These are phyloP conservation scores for Pichia sp. DNA, from an alignment of 1,139 yeast genomes.

Conservation along the genomic window DNA sequence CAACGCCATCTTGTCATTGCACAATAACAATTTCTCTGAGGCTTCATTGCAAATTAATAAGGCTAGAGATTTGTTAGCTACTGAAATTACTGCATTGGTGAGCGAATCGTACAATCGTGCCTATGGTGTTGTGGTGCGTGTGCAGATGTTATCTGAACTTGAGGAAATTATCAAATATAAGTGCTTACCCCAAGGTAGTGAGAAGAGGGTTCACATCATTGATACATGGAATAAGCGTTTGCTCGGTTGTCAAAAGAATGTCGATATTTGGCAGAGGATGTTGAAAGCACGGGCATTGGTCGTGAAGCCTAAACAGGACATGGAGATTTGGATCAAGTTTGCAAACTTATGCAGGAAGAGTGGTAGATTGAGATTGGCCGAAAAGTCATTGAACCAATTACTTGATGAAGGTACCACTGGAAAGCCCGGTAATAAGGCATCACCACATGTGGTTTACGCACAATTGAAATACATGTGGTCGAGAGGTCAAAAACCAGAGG, in stretches of 20 bases:
- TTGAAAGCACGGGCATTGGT: constrained; percentile 89
- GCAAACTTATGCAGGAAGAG: constrained; percentile 94
- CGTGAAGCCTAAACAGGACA: constrained; percentile 90
- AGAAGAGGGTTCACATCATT: constrained; percentile 69
- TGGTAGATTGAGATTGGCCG: constrained; percentile 87
- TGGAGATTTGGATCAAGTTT: constrained; percentile 98
- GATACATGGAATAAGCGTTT: constrained; percentile 92
- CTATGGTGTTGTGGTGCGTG: constrained; percentile 91
- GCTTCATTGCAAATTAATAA: constrained; percentile 72
- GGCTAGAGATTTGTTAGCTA: constrained; percentile 84
- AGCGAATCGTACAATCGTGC: constrained; percentile 97
- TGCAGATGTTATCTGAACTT: constrained; percentile 93
- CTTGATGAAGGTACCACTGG: constrained; percentile 46
- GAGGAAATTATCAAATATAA: constrained; percentile 93
- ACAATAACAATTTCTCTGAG: constrained; percentile 76
- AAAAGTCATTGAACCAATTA: constrained; percentile 75
- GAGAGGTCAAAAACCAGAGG: constrained; percentile 81
- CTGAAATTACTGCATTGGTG: constrained; percentile 90
- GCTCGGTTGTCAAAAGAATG: constrained; percentile 91
- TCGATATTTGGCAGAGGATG: constrained; percentile 97
- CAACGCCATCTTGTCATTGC: constrained; percentile 81
- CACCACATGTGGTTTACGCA: constrained; percentile 96
- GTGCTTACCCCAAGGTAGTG: constrained; percentile 74
- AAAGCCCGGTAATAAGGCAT: constrained; percentile 54
- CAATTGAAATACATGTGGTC: constrained; percentile 98